Percentiles rank a stretch among this genome's conserved stretches.
Evolutionary conservation across 1,284 basidiomycete genomes (phyloP).

Genomic region (Psilocybe mexicana): DNA sequence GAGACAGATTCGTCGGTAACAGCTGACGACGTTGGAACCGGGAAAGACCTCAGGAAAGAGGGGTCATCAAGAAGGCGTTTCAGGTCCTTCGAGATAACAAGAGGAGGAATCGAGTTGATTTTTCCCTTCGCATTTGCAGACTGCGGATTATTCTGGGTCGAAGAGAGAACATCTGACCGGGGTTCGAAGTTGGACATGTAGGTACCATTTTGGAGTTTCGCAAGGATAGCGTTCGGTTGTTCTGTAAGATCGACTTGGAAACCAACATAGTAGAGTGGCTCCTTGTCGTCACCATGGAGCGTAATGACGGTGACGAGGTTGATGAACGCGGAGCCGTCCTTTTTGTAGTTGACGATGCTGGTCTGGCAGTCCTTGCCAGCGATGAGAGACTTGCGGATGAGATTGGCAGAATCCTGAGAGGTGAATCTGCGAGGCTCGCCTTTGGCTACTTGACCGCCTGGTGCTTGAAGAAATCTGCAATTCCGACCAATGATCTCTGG

Average conservation of each 20-base stretch:
- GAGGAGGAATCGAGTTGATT: conserved; percentile 25
- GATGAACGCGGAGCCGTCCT: conserved; percentile 83
- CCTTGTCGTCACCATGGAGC: conserved; percentile 60
- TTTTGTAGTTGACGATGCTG: conserved; percentile 85
- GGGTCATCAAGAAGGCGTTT: conserved; percentile 32
- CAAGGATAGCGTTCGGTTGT: conserved; percentile 83
- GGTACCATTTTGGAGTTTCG: conserved; percentile 74
- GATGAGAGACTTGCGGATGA: conserved; percentile 65
- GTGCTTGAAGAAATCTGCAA: conserved; percentile 86
- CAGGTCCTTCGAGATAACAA: conserved; percentile 35
- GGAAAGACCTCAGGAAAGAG: conserved; percentile 32
- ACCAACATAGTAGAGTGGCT: conserved; percentile 85
- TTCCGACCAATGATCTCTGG: conserved; percentile 85
- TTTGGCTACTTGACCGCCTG: conserved; percentile 62
- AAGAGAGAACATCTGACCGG: neutral
- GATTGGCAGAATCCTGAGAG: conserved; percentile 66
- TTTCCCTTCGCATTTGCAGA: conserved; percentile 23
- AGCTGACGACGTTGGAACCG: conserved; percentile 28
- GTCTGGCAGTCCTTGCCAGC: conserved; percentile 88
- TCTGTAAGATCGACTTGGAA: conserved; percentile 91
- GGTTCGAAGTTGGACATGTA: conserved; percentile 50
- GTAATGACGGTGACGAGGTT: conserved; percentile 88
- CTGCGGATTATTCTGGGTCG: neutral
- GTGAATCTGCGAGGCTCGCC: conserved; percentile 72
- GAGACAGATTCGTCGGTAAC: conserved; percentile 11